Base-by-base conservation (phyloP, 805 yeast species). In the Pichia pseudocactophila region DNA sequence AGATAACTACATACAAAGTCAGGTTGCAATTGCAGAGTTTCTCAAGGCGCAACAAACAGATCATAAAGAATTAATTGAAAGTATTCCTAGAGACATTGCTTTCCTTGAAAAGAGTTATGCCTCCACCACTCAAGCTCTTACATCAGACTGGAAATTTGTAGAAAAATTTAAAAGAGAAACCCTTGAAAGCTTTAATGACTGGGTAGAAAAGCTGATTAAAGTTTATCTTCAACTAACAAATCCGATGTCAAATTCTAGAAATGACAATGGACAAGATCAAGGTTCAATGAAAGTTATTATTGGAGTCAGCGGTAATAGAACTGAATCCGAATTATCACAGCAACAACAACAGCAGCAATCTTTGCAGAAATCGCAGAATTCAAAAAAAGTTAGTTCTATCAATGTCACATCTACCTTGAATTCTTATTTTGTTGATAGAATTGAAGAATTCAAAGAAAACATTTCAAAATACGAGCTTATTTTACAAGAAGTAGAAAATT, bases 61-160 rank as follows among this genome's bases (percentile, higher is more conserved):
- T 31, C 94, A 84, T 50, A 69, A 71, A 36, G 78, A 73, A 46
- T 65, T 83, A 35, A 74, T 84, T 35, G 74, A 70, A 30, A 77
- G 88, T 41, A 76, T 84, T 41, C 92, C 92, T 5, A 71, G 80
- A 50, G 94, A 84, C 56, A 74, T 81, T 32, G 70, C 70, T 45
- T 84, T 72, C 54, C 61, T 84, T 47, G 74, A 73, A 42, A 76
- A 77, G 49, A 76, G 76, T 47, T 73, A 78, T 47, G 68, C 76
- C 2, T 70, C 81, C 5, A 75, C 85, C 2, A 79, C 75, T 49
- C 87, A 79, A 59, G 83, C 87, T 3, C 54, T 74, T 40, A 63
- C 66, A 13, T 68, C 66, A 45, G 79, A 74, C 53, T 49, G 71
- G 41, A 71, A 69, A 46, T 65, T 67, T 43, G 63, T 74, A 10